Base-by-base conservation (phyloP, 495 filamentous ascomycete species). In the Bombardia bombarda region DNA sequence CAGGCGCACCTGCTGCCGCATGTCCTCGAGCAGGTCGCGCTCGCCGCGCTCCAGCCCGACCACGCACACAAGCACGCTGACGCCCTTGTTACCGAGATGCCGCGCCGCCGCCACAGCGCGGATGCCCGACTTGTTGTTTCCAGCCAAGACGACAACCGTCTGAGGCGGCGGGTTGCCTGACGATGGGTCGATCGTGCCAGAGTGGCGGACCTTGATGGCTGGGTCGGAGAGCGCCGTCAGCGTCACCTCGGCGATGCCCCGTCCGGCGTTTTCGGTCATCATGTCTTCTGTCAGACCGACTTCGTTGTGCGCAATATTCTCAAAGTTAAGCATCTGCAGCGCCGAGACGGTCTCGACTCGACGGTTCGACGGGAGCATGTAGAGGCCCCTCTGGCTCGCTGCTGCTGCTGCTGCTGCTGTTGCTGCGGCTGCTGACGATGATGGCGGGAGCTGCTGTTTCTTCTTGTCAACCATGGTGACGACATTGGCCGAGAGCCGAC, bases 211-310 rank as follows among this genome's bases (percentile, higher is more conserved):
- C 42, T 56, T 74, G 60, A 69, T 71, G 1, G 74, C 72, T 8
- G 75, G 74, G 44, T 79, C 74, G 1, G 67, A 65, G 14, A 84
- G 66, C 7, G 76, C 74, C 9, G 64, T 69, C 45, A 94, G 74
- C 3, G 84, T 83, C 21, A 87, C 82, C 55, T 93, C 82, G 1
- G 87, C 87, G 51, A 98, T 87, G 33, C 87, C 83, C 16, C 90
- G 78, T 8, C 84, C 90, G 0, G 88, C 85, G 57, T 90, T 95
- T 56, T 96, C 92, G 0, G 87, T 82, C 62, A 96, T 84, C 55
- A 96, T 82, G 38, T 92, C 86, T 55, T 90, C 86, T 0, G 83
- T 84, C 32, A 98, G 67, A 4, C 87, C 87, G 46, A 92, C 78
- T 46, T 95, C 87, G 19, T 79, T 75, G 31, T 85, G 79, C 0